phyloP scores from a whole-genome alignment of 768 basidiomycete species.

The Amanita pallidorosea region DNA sequence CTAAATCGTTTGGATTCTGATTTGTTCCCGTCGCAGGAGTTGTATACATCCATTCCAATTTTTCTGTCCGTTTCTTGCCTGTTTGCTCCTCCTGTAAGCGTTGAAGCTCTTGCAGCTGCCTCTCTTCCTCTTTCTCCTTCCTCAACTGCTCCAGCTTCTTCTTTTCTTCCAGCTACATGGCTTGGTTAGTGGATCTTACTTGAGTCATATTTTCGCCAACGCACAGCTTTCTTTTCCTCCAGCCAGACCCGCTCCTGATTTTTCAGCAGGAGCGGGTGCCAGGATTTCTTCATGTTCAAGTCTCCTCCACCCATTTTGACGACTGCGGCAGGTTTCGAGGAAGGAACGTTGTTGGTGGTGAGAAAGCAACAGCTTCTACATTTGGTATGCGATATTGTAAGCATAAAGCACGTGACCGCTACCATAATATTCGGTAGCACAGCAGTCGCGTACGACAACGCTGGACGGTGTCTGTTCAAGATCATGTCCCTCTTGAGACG shows the following conservation, averaged over 20 bases:
- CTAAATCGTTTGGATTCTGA: conserved; percentile 83
- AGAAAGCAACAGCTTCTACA: background rate
- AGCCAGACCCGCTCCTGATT: conserved; percentile 99
- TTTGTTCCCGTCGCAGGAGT: conserved; percentile 88
- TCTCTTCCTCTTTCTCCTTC: conserved; percentile 96
- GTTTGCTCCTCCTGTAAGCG: conserved; percentile 92
- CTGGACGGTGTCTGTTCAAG: background rate
- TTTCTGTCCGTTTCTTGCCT: conserved; percentile 88
- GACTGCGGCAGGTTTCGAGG: background rate
- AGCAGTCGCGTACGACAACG: background rate
- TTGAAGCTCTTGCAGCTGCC: conserved; percentile 93
- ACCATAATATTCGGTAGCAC: background rate
- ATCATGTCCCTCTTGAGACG: background rate
- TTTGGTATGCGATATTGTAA: background rate
- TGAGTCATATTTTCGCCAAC: conserved; percentile 17
- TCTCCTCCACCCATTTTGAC: conserved; percentile 96
- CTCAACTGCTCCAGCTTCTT: conserved; percentile 95
- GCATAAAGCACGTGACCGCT: background rate
- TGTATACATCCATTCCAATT: conserved; percentile 99
- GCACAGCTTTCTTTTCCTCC: conserved; percentile 91
- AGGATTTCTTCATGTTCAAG: conserved; percentile 98
- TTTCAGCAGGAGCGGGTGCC: conserved; percentile 96
- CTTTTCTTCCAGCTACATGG: conserved; percentile 83
- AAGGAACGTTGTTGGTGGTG: conserved; percentile 9
- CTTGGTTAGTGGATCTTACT: conserved; percentile 7